Percentiles rank a stretch among this genome's conserved stretches.
Evolutionary conservation across 495 filamentous ascomycete species (phyloP).

Genomic region (Penicillium atrosanguineum): DNA sequence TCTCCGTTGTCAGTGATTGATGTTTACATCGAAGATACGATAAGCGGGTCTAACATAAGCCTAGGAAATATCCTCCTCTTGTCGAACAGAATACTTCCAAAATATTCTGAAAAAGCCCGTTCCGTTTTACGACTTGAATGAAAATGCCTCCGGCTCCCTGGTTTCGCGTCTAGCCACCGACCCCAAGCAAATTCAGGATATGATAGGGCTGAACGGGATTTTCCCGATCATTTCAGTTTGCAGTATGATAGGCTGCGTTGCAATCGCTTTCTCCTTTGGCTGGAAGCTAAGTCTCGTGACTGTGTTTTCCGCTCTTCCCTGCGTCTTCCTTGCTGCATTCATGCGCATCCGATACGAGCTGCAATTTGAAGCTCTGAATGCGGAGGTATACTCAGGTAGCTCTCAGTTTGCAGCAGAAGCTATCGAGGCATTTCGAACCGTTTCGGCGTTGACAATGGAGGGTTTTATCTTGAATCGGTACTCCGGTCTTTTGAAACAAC

Average conservation of each 20-base stretch:
- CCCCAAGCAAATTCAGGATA: slow-evolving; percentile 60
- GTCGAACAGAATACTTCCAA: slow-evolving; percentile 58
- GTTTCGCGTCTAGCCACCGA: slow-evolving; percentile 54
- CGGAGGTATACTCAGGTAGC: slow-evolving; percentile 53
- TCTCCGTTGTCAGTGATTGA: slow-evolving; percentile 29
- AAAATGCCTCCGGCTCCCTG: slow-evolving; percentile 48
- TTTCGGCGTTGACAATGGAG: slow-evolving; percentile 55
- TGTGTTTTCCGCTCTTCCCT: slow-evolving; percentile 52
- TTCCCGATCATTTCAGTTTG: slow-evolving; percentile 41
- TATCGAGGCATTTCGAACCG: slow-evolving; percentile 54
- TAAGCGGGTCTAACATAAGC: slow-evolving; percentile 1
- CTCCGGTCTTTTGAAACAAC: slow-evolving; percentile 44
- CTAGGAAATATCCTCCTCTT: slow-evolving; percentile 49
- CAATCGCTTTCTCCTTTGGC: slow-evolving; percentile 55
- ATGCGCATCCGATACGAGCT: slow-evolving; percentile 51
- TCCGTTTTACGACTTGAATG: slow-evolving; percentile 54
- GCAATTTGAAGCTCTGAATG: slow-evolving; percentile 55
- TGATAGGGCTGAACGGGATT: slow-evolving; percentile 47
- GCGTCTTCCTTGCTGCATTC: slow-evolving; percentile 53
- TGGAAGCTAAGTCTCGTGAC: slow-evolving; percentile 63
- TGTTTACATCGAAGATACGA: too few relatives aligned
- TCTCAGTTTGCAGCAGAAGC: slow-evolving; percentile 59
- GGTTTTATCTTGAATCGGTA: slow-evolving; percentile 47
- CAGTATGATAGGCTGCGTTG: slow-evolving; percentile 53
- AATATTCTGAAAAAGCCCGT: slow-evolving; percentile 56